Percentiles rank a stretch among this genome's conserved stretches.
These are phyloP conservation scores for Calonectria pteridis DNA, from an alignment of 2,329 filamentous ascomycete species.

Conservation along the genomic window DNA sequence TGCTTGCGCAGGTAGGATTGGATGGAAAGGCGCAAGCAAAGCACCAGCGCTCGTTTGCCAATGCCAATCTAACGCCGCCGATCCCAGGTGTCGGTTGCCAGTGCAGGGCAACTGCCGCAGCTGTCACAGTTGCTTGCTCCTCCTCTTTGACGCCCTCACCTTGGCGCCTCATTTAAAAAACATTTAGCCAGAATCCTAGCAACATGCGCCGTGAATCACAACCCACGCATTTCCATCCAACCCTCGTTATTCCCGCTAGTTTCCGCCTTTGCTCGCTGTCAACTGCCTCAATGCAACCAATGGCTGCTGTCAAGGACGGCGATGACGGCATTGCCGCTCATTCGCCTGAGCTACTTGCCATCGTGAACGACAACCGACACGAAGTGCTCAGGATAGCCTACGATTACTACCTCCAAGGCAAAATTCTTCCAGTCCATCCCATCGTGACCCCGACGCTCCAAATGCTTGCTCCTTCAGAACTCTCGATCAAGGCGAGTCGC, in stretches of 20 bases:
- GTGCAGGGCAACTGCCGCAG: slow-evolving; percentile 4
- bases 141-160: background rate
- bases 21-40: background rate
- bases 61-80: background rate
- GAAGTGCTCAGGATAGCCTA: slow-evolving; percentile 31
- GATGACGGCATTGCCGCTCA: background rate
- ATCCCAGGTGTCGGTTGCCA: background rate
- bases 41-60: background rate
- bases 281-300: background rate
- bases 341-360: background rate
- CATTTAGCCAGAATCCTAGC: background rate
- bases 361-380: slow-evolving; percentile 16
- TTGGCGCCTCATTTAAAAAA: background rate
- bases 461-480: slow-evolving; percentile 30
- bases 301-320: background rate
- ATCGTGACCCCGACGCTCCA: slow-evolving; percentile 21
- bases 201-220: background rate
- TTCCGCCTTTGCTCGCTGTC: background rate
- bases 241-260: background rate
- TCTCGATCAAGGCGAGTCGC: slow-evolving; percentile 24
- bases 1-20: background rate
- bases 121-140: background rate
- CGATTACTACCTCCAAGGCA: slow-evolving; percentile 29
- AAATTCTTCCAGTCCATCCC: slow-evolving; percentile 5
- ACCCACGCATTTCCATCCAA: background rate